Base-by-base conservation (phyloP, 345 rosid species). In the Mercurialis annua region DNA sequence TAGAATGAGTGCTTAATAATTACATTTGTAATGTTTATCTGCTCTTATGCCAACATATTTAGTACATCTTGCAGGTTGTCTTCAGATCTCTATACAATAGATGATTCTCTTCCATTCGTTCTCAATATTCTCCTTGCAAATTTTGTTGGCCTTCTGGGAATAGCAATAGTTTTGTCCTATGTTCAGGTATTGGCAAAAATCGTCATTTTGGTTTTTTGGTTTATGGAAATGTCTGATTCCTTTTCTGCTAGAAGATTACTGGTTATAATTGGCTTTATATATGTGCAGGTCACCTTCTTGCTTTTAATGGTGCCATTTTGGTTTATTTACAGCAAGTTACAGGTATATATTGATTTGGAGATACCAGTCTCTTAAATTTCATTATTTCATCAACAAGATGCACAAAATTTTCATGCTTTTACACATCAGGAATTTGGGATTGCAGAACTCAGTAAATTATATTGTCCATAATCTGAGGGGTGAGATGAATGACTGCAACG, bases 61-160 rank as follows among this genome's bases (percentile, higher is more conserved):
- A 43, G 56, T 62, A 26, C 73, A 10, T 52, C 55, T 17, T 80
- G 68, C 80, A 93, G 96, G 80, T 81, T 93, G 59, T 93, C 97
- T 31, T 90, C 96, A 23, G 98, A 93, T 86, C 85, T 90, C 20
- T 93, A 88, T 74, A 87, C 95, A 34, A 90, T 93, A 60, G 97
- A 90, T 69, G 98, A 93, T 82, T 90, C 98, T 64, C 98, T 93
- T 57, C 98, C 98, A 21, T 93, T 93, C 69, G 87, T 93, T 34
- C 87, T 90, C 81, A 93, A 93, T 80, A 90, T 90, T 73, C 96
- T 93, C 62, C 83, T 93, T 29, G 98, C 98, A 69, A 86, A 88
- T 76, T 87, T 88, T 79, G 96, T 90, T 59, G 92, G 92, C 62
- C 83, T 93, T 75, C 65, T 92, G 76, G 98, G 98, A 62, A 84